A percentile compares a stretch with the other conserved stretches of the same genome.
Evolutionary conservation across 1,284 basidiomycete genomes (phyloP).

Genomic region (Cystobasidium sp.): DNA sequence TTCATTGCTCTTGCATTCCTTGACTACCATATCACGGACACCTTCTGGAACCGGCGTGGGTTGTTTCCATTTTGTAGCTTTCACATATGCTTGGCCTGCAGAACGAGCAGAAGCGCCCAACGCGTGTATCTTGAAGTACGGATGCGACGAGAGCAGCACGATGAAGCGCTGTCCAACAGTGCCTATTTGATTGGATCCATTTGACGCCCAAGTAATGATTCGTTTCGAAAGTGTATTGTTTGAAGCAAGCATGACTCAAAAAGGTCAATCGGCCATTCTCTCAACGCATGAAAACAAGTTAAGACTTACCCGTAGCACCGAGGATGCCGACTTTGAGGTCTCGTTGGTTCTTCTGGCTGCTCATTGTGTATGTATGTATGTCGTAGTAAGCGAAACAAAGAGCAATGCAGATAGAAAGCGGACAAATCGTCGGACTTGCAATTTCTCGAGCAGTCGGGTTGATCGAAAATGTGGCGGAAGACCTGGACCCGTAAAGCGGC

Average conservation of each 20-base stretch:
- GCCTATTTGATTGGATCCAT: constrained; percentile 47
- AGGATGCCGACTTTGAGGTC: constrained; percentile 86
- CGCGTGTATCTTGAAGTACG: constrained; percentile 84
- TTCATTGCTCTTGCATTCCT: constrained; percentile 75
- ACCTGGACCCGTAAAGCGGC: not conserved
- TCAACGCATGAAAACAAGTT: not conserved
- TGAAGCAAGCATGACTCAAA: constrained; percentile 1
- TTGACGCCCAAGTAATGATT: too few relatives aligned
- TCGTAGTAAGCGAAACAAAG: not conserved
- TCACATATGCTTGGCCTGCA: constrained; percentile 79
- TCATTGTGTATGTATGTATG: constrained; percentile 10
- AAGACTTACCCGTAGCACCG: constrained; percentile 80
- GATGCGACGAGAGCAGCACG: constrained; percentile 81
- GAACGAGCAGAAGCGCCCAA: constrained; percentile 89
- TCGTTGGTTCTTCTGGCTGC: constrained; percentile 24
- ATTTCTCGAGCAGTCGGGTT: not conserved
- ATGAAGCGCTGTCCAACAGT: constrained; percentile 96
- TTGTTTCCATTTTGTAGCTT: constrained; percentile 91
- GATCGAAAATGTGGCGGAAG: constrained; percentile 7
- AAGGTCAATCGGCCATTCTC: not conserved
- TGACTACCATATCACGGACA: constrained; percentile 73
- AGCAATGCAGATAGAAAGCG: not conserved
- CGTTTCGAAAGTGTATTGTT: too few relatives aligned
- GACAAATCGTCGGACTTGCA: constrained; percentile 3
- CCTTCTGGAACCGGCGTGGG: constrained; percentile 71